Evolutionary conservation across 768 basidiomycete species (phyloP), one percentile per base, ranked within the genome.

Genomic region (Trametes coccinea): DNA sequence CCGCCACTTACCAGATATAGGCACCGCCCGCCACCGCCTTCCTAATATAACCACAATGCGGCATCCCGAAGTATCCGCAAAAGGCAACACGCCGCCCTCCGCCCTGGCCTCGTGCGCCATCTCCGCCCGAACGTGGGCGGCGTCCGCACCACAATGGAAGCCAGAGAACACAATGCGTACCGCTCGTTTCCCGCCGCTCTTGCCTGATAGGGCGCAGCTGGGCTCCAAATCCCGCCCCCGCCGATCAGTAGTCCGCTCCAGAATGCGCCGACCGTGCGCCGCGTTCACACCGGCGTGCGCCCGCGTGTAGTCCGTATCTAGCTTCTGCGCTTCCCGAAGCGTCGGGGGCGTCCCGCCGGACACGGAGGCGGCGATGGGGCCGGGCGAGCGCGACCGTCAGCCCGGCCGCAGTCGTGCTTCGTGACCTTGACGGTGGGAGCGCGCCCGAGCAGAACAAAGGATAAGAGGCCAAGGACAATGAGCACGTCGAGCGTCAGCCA

Each of bases 1-100:
- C 44, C 60, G 60, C 54, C 30, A 5, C 48, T 46, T 59, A 16
- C 62, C 62, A 54, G 14, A 45, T 62, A 48, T 48, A n/a, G 53
- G 29, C 31, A 41, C 39, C 11, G 34, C 29, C 53, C 50, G 52
- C 11, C 59, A 31, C 13, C 10, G 6, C 50, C n/a, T 51, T n/a
- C 60, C 55, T 50, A 10, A 43, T 41, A 44, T 27, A 48, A 48
- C 6, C 13, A 33, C 9, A 49, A n/a, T 46, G 50, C 17, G 52
- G 14, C 51, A 14, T 27, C 29, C 57, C 57, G 53, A 47, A 43
- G 17, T 27, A 46, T 46, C 58, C 53, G 39, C 14, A 37, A 56
- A 30, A 29, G 58, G 58, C 13, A 44, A 27, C 7, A 40, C 5
- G 37, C 52, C 58, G 62, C 58, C 62, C 48, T 45, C 3, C 40